phyloP scores from a whole-genome alignment of 208 protist genomes.

The Blechomonas ayalai region DNA sequence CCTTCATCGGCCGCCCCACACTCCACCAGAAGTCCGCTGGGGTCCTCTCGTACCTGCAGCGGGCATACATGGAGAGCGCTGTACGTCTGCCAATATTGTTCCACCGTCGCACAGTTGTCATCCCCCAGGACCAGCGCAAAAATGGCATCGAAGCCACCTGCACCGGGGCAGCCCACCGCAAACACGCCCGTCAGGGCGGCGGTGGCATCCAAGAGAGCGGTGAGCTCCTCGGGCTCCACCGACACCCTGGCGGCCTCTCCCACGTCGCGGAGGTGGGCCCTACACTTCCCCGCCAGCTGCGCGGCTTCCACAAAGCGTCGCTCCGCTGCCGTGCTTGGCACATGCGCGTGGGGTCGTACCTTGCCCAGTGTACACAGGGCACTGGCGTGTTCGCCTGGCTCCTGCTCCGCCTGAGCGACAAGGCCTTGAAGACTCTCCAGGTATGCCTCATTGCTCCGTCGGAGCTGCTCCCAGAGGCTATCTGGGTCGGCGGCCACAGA shows the following conservation, averaged over 20 bases:
- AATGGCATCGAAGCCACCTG: slow-evolving; percentile 92
- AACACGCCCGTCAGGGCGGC: slow-evolving; percentile 82
- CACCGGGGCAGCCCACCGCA: slow-evolving; percentile 90
- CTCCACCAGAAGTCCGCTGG: slow-evolving; percentile 41
- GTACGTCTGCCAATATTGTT: slow-evolving; percentile 75
- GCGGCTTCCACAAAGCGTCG: slow-evolving; percentile 33
- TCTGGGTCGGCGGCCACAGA: slow-evolving; percentile 20
- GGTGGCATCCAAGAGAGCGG: slow-evolving; percentile 74
- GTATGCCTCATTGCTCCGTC: slow-evolving; percentile 63
- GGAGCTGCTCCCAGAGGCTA: slow-evolving; percentile 70
- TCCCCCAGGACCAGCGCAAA: slow-evolving; percentile 84
- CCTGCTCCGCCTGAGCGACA: slow-evolving; percentile 10
- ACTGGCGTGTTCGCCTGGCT: slow-evolving; percentile 14
- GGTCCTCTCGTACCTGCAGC: slow-evolving; percentile 73
- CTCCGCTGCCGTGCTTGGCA: slow-evolving; percentile 11
- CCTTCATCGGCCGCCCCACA: background rate
- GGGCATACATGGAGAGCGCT: slow-evolving; percentile 55
- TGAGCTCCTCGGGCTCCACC: slow-evolving; percentile 88
- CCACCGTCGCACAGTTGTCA: slow-evolving; percentile 37
- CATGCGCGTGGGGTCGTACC: background rate
- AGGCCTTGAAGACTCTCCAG: slow-evolving; percentile 35
- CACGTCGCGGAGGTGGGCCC: slow-evolving; percentile 61
- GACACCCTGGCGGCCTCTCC: slow-evolving; percentile 67
- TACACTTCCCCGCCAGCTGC: slow-evolving; percentile 27
- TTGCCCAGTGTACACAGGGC: slow-evolving; percentile 17